Evolutionary conservation across 192 early-diverging fungal species (phyloP), one percentile per base, ranked within the genome.

Genomic region (Thoreauomyces humboldtii): DNA sequence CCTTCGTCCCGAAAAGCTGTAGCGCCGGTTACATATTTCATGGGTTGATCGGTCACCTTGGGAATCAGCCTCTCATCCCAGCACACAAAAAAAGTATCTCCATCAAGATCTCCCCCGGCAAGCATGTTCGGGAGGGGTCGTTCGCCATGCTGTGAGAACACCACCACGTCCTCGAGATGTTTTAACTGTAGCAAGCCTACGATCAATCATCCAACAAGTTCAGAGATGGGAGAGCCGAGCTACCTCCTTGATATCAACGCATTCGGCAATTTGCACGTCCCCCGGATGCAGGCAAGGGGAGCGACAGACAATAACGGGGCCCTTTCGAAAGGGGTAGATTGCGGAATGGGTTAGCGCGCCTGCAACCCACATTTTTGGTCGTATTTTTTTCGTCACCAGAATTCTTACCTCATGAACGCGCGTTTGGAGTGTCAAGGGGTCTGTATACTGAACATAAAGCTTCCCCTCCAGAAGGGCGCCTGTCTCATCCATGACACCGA

Each of bases 61-160:
- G 61, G 53, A 24, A 71, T 64, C 19, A 71, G 55, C 6, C 62
- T 61, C 35, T 41, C 2, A 47, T 71, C 69, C 69, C 69, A 71
- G 2, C 46, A 42, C 5, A 84, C 81, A 0, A 64, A 81, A 15
- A 87, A 86, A 7, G 75, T 63, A 0, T 92, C 91, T 21, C 91
- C 91, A 61, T 92, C 91, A 6, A 92, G 68, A 75, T 92, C 91
- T 11, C 91, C 91, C 34, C 91, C 91, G 57, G 80, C 79, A 56
- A 90, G 87, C 84, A 86, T 86, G 42, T 84, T 88, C 2, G 89
- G 87, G 37, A 91, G 73, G 54, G 86, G 84, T 4, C 91, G 78
- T 7, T 76, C 58, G 0, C 91, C 91, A 22, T 77, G 65, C 29
- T 82, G 73, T 21, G 86, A 79, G 63, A 92, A 92, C 0, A 91